Base-by-base conservation (phyloP, 2,329 filamentous ascomycete genomes). In the Basipetospora chlamydospora region DNA sequence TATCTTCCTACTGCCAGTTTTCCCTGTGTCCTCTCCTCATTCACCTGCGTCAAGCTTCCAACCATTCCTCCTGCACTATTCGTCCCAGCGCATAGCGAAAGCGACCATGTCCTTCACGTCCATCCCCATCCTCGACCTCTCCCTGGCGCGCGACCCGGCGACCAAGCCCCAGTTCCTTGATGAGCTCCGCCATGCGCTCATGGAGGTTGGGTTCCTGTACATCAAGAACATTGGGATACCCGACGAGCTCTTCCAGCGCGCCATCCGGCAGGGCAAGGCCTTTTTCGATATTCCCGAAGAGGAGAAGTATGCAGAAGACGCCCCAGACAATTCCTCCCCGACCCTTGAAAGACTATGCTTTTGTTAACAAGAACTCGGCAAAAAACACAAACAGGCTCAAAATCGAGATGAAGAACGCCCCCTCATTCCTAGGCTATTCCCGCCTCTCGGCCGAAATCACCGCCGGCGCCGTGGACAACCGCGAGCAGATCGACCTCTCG, bases 201-300 rank as follows among this genome's bases (percentile, higher is more conserved):
- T 93, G 48, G 80, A 88, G 52, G 81, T 92, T n/a, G 85, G 85
- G 2, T 93, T 93, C 49, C 56, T 92, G 16, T 93, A 93, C 50
- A 70, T 93, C 42, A 79, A 77, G 50, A 86, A 92, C 49, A 77
- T 82, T 3, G 80, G 79, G 16, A 75, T 88, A 35, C 64, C 78
- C 5, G 67, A 77, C 12, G 61, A 69, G 26, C 58, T 88, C 36
- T 74, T 81, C 46, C 50, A 70, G 17, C 57, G 67, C 42, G 81
- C 88, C 18, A 74, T 84, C 37, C 49, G 58, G 3, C 67, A 85
- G 48, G 82, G 80, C 30, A 73, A 71, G 37, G 63, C 59, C 0
- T 90, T 93, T 56, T 93, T 93, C 48, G 73, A 83, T 41, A 66
- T 92, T 39, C 78, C 82, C 1, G 52, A 63, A 42, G 74, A 79